Evolutionary conservation across 768 basidiomycete species (phyloP), one percentile per base, ranked within the genome.

Genomic region (Leucocoprinus leucothites): DNA sequence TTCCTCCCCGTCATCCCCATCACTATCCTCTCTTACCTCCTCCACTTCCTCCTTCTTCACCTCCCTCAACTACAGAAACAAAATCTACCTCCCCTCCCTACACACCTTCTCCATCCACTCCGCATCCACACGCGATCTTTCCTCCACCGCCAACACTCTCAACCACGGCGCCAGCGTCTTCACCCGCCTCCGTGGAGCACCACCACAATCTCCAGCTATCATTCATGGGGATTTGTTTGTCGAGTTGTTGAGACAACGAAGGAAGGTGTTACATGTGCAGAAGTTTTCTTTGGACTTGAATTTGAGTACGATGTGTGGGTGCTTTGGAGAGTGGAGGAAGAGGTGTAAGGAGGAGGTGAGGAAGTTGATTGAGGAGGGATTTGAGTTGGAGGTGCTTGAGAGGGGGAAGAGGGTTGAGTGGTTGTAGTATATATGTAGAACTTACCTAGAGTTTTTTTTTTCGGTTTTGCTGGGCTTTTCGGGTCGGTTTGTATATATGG

Each of bases 81-180:
- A n/a, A n/a, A 51, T 53, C 14, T 44, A 53, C 18, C 52, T 53
- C n/a, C 52, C 52, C 13, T 25, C 35, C 13, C 35, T 53, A 4
- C 34, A 18, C 9, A 46, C 13, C 3, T 31, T 53, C 9, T 16
- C 52, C 8, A n/a, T 53, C 7, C 52, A 18, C 3, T 46, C 44
- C 22, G 31, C 44, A 4, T 38, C 38, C 38, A 11, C 38, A 13
- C 38, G 4, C 9, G 14, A 38, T 3, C 38, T 38, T 3, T 38
- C 38, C 3, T 13, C 16, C 3, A 38, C 38, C 3, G 16, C 16
- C 11, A 38, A 38, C 38, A 38, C 11, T 3, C 16, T 38, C 9
- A 13, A 38, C 14, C 38, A 38, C 16, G 16, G 25, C 21, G 21
- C 19, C 14, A 26, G 44, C 24, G 44, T 53, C 13, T 53, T 53